phyloP scores from a whole-genome alignment of 1,284 basidiomycete genomes.

The Chondrostereum purpureum region DNA sequence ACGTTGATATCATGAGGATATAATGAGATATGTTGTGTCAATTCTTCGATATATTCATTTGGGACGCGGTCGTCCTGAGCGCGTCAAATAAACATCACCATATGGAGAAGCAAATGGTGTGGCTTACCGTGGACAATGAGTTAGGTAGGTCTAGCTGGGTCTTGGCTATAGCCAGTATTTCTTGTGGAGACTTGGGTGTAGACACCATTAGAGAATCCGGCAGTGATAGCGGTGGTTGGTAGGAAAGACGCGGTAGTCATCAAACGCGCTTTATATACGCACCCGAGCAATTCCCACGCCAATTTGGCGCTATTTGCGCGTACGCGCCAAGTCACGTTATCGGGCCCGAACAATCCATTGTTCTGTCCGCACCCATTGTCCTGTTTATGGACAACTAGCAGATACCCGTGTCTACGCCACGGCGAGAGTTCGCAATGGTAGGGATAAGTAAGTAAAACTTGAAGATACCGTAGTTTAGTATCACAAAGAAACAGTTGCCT shows the following conservation, averaged over 20 bases:
- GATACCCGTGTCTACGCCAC: no score
- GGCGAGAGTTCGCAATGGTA: no score
- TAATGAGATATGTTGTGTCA: constrained; percentile 26
- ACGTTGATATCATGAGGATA: constrained; percentile 35
- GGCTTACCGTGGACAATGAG: background rate
- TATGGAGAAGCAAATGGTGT: background rate
- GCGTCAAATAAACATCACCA: background rate
- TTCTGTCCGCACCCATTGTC: no score
- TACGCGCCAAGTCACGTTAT: no score
- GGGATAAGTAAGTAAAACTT: no score
- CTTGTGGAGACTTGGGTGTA: background rate
- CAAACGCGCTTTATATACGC: background rate
- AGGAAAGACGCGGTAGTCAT: background rate
- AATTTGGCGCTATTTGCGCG: background rate
- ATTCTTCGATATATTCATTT: constrained; percentile 28
- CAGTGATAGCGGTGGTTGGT: background rate
- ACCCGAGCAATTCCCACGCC: background rate
- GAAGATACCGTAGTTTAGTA: no score
- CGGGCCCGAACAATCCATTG: no score
- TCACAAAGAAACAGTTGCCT: no score
- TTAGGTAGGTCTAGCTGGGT: background rate
- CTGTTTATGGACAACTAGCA: no score
- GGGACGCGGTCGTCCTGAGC: constrained; percentile 15
- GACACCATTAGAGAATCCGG: background rate
- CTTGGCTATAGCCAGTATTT: background rate